A percentile compares a stretch with the other conserved stretches of the same genome.
phyloP scores from a whole-genome alignment of 75 land plant species.

The Picea sitchensis region DNA sequence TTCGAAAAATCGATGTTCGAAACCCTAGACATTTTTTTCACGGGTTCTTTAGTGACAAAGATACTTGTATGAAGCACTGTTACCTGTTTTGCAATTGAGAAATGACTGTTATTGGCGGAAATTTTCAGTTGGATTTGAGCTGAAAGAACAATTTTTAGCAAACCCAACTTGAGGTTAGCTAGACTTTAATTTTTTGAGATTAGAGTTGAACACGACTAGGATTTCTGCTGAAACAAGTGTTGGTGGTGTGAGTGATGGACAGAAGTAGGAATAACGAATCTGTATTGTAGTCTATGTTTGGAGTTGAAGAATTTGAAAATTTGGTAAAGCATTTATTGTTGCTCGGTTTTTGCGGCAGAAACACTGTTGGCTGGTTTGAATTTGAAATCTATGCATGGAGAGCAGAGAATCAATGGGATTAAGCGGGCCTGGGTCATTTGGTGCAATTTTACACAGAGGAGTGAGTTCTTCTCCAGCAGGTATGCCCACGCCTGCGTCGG shows the following conservation, averaged over 20 bases:
- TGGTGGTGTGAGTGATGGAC: too few species aligned
- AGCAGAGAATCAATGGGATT: conserved; percentile 15
- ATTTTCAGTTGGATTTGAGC: conserved; percentile 2
- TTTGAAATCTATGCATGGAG: conserved; percentile 23
- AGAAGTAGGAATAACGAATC: too few species aligned
- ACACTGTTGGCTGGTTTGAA: neutral
- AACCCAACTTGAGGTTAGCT: neutral
- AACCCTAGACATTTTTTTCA: neutral
- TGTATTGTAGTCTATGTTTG: conserved; percentile 5
- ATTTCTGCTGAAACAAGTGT: neutral
- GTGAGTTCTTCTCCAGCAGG: conserved; percentile 6
- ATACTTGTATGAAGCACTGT: neutral
- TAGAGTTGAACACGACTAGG: neutral
- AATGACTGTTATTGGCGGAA: neutral
- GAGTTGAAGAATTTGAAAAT: neutral
- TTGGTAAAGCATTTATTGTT: neutral
- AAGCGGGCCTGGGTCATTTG: conserved; percentile 7
- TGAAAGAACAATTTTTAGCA: neutral
- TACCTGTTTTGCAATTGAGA: neutral
- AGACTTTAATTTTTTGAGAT: neutral
- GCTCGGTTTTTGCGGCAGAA: neutral
- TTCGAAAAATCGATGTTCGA: neutral
- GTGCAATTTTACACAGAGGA: conserved; percentile 8
- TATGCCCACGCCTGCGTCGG: neutral
- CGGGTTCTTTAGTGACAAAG: too few species aligned